These are phyloP conservation scores for Yarrowia deformans DNA, from an alignment of 805 yeast species.

Conservation along the genomic window DNA sequence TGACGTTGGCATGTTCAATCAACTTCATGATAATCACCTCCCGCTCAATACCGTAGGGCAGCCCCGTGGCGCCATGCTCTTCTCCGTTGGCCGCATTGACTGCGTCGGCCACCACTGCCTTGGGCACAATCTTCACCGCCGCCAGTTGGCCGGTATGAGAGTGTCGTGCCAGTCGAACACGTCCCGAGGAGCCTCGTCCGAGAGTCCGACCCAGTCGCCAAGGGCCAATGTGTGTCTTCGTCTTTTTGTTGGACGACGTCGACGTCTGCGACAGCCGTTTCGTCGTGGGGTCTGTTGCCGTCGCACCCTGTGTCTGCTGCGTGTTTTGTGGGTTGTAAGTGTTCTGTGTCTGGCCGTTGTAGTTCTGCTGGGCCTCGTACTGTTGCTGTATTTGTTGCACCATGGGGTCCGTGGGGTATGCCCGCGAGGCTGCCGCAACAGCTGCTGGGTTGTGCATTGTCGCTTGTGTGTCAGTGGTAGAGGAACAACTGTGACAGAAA, in stretches of 20 bases:
- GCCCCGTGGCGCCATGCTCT: conserved; percentile 60
- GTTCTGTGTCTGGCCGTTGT: background rate
- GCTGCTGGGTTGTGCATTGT: conserved; percentile 41
- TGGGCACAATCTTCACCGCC: conserved; percentile 96
- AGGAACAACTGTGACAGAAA: background rate
- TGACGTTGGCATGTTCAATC: conserved; percentile 89
- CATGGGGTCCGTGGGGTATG: conserved; percentile 10
- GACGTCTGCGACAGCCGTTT: conserved; percentile 59
- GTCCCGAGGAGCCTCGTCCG: conserved; percentile 96
- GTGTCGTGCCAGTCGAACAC: conserved; percentile 91
- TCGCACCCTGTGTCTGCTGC: conserved; percentile 8
- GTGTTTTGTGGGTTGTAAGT: background rate
- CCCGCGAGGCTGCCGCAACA: conserved; percentile 42
- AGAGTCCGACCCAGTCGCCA: conserved; percentile 95
- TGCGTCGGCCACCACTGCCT: conserved; percentile 64
- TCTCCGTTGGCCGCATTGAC: conserved; percentile 45
- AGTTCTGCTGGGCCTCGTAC: conserved; percentile 20
- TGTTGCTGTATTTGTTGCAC: conserved; percentile 25
- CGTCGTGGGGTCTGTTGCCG: conserved; percentile 38
- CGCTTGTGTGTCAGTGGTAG: background rate
- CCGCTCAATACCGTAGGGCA: conserved; percentile 95
- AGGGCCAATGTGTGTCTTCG: conserved; percentile 80
- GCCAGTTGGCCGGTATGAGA: conserved; percentile 85
- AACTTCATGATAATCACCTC: conserved; percentile 97
- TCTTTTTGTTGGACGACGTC: conserved; percentile 52